Evolutionary conservation across 768 basidiomycete species (phyloP).

Genomic region (Mycena indigotica): DNA sequence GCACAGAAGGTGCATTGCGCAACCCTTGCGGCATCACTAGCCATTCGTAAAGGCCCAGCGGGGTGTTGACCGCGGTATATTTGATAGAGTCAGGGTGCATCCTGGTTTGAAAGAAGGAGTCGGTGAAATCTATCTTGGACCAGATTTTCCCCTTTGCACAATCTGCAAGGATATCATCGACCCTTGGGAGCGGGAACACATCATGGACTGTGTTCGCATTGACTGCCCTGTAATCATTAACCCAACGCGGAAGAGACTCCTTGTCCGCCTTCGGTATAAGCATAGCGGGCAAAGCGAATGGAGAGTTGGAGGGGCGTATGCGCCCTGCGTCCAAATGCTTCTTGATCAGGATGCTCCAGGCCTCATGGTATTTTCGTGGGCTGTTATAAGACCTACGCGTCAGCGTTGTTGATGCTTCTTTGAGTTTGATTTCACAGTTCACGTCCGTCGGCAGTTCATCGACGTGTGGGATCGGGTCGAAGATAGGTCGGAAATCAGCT

Average conservation of each 20-base stretch:
- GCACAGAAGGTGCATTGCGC: slow-evolving; percentile 35
- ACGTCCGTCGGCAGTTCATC: slow-evolving; percentile 25
- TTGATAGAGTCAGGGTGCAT: slow-evolving; percentile 31
- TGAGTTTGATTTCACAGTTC: slow-evolving; percentile 21
- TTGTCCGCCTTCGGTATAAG: slow-evolving; percentile 37
- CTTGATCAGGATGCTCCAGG: slow-evolving; percentile 30
- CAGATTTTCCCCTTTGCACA: slow-evolving; percentile 38
- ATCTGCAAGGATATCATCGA: slow-evolving; percentile 35
- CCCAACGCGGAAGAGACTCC: slow-evolving; percentile 24
- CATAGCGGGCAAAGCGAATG: slow-evolving; percentile 33
- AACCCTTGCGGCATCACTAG: slow-evolving; percentile 42
- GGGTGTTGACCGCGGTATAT: slow-evolving; percentile 37
- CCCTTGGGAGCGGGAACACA: slow-evolving; percentile 21
- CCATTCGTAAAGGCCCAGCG: slow-evolving; percentile 42
- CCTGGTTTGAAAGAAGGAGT: slow-evolving; percentile 41
- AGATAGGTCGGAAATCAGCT: not conserved
- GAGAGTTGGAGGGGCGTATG: slow-evolving; percentile 26
- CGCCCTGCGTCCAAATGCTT: slow-evolving; percentile 33
- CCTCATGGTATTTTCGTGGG: slow-evolving; percentile 33
- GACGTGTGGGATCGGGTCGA: slow-evolving; percentile 23
- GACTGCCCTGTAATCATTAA: slow-evolving; percentile 29
- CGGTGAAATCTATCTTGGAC: slow-evolving; percentile 42
- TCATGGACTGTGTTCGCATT: slow-evolving; percentile 22
- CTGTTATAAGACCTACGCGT: slow-evolving; percentile 24
- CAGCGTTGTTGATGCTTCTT: slow-evolving; percentile 25